Percentiles rank a stretch among this genome's conserved stretches.
These are phyloP conservation scores for Tephrocybe sp. DNA, from an alignment of 768 basidiomycete genomes.

Conservation along the genomic window DNA sequence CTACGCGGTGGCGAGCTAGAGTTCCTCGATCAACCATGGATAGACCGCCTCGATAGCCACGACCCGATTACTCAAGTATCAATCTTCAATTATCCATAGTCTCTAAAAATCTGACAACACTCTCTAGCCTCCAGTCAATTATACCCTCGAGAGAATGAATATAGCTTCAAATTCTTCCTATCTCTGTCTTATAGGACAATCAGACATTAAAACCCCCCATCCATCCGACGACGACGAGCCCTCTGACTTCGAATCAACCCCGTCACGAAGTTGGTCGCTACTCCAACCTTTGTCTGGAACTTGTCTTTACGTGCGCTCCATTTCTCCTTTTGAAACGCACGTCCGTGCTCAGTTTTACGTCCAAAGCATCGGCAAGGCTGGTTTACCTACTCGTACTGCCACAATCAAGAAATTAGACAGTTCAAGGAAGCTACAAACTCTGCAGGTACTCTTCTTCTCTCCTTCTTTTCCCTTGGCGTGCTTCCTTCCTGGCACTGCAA, in stretches of 20 bases:
- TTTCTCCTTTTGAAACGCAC: slow-evolving; percentile 24
- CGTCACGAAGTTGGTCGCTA: slow-evolving; percentile 79
- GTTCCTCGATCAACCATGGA: slow-evolving; percentile 69
- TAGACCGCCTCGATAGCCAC: slow-evolving; percentile 48
- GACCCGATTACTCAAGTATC: slow-evolving; percentile 31
- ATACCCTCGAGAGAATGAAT: slow-evolving; percentile 71
- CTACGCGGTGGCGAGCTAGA: slow-evolving; percentile 72
- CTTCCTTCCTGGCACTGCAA: slow-evolving; percentile 1
- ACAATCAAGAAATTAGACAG: slow-evolving; percentile 92
- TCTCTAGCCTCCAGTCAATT: slow-evolving; percentile 29
- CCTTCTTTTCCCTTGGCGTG: slow-evolving; percentile 11
- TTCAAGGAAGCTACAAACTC: slow-evolving; percentile 82
- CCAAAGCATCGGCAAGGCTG: slow-evolving; percentile 80
- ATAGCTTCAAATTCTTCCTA: slow-evolving; percentile 69
- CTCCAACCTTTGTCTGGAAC: slow-evolving; percentile 75
- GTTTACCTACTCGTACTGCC: slow-evolving; percentile 98
- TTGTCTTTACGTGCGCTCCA: slow-evolving; percentile 75
- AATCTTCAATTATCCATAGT: slow-evolving; percentile 19
- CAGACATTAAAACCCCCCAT: slow-evolving; percentile 43
- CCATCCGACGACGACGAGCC: slow-evolving; percentile 48
- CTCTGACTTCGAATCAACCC: slow-evolving; percentile 55
- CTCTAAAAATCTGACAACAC: slow-evolving; percentile 3
- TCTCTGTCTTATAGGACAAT: slow-evolving; percentile 75
- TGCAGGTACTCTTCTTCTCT: slow-evolving; percentile 48
- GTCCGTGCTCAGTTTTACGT: slow-evolving; percentile 29